Evolutionary conservation across 352 stramenopile genomes (phyloP).

Genomic region (Globisporangium echinulatum): DNA sequence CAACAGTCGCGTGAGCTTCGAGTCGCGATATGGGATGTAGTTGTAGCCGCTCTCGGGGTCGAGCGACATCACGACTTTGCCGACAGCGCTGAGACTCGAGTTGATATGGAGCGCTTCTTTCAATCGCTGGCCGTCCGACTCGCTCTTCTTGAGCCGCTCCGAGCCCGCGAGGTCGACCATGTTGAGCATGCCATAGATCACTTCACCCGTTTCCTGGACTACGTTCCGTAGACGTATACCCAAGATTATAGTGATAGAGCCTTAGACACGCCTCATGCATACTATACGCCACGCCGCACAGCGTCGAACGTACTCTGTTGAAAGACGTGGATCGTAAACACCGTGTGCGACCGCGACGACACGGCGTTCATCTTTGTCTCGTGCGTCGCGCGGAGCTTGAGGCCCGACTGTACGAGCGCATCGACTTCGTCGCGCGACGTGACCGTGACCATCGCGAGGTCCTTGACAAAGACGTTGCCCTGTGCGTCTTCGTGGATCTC

Average conservation of each 20-base stretch:
- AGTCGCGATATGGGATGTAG: constrained; percentile 84
- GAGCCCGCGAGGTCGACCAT: constrained; percentile 83
- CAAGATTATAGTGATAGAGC: no score
- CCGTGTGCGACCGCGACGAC: constrained; percentile 82
- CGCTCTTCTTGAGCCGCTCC: constrained; percentile 82
- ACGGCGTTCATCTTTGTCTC: constrained; percentile 92
- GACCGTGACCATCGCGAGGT: constrained; percentile 89
- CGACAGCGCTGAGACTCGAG: constrained; percentile 75
- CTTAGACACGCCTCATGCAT: no score
- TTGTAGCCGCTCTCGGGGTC: constrained; percentile 84
- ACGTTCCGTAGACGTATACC: background rate
- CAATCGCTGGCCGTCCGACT: constrained; percentile 76
- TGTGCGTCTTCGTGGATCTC: constrained; percentile 92
- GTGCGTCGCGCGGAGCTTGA: constrained; percentile 86
- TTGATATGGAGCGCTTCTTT: constrained; percentile 87
- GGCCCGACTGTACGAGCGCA: constrained; percentile 76
- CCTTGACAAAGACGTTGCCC: constrained; percentile 91
- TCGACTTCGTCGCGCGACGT: constrained; percentile 79
- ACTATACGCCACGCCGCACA: no score
- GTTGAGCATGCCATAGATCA: constrained; percentile 83
- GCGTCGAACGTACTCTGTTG: constrained; percentile 45
- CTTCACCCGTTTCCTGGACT: constrained; percentile 64
- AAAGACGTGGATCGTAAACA: constrained; percentile 86
- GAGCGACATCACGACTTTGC: constrained; percentile 85
- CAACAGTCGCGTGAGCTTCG: constrained; percentile 75